These are phyloP conservation scores for Fusarium coffeatum DNA, from an alignment of 2,329 filamentous ascomycete species.

Conservation along the genomic window DNA sequence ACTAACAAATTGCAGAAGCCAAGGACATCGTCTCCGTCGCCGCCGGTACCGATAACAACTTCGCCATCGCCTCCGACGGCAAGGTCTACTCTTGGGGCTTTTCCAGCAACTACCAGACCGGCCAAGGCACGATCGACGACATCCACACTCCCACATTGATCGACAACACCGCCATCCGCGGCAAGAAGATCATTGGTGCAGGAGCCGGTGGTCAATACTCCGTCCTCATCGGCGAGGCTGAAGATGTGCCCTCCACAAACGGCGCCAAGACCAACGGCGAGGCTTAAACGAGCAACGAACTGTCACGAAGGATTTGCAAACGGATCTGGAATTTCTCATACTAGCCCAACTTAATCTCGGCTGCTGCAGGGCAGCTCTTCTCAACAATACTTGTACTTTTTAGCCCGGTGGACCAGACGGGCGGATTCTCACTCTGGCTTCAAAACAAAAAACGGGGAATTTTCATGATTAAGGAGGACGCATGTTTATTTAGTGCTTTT, in stretches of 20 bases:
- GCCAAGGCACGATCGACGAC: constrained; percentile 81
- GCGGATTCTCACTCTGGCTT: constrained; percentile 29
- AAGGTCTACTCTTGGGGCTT: constrained; percentile 85
- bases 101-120: constrained; percentile 82
- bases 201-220: constrained; percentile 90
- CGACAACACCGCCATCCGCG: constrained; percentile 84
- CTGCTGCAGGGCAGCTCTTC: constrained; percentile 16
- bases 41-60: constrained; percentile 78
- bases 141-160: constrained; percentile 81
- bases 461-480: constrained; percentile 26
- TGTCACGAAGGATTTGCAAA: constrained; percentile 10
- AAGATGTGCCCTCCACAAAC: constrained; percentile 48
- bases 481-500: constrained; percentile 10
- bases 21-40: constrained; percentile 67
- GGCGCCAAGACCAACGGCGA: constrained; percentile 45
- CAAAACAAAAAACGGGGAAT: constrained; percentile 15
- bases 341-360: constrained; percentile 32
- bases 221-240: constrained; percentile 64
- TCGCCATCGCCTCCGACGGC: constrained; percentile 77
- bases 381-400: constrained; percentile 26
- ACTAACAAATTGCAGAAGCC: constrained; percentile 50
- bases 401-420: constrained; percentile 27
- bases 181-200: constrained; percentile 79
- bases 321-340: constrained; percentile 16
- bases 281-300: constrained; percentile 23